phyloP scores from a whole-genome alignment of 2,329 filamentous ascomycete genomes.

The Pestalotiopsis sp. region DNA sequence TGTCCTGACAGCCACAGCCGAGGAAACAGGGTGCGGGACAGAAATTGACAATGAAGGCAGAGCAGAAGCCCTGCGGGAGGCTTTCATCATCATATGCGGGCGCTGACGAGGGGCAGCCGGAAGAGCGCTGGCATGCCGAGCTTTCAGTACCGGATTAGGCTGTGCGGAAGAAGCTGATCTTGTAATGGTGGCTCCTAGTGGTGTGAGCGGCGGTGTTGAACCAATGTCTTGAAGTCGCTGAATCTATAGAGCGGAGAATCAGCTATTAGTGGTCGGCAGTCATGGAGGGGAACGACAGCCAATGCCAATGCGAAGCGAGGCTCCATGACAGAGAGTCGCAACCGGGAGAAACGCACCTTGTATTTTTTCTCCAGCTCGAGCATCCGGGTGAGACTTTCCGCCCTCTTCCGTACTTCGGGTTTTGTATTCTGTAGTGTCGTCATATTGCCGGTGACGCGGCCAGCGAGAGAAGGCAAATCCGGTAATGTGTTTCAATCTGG shows the following conservation, averaged over 20 bases:
- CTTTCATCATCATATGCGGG: constrained; percentile 34
- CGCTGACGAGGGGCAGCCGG: constrained; percentile 35
- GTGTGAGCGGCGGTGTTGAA: constrained; percentile 26
- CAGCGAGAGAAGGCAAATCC: not conserved
- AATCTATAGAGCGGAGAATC: constrained; percentile 36
- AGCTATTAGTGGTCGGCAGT: constrained; percentile 29
- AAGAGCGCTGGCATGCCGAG: constrained; percentile 34
- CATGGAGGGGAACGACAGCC: constrained; percentile 21
- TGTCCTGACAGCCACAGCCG: constrained; percentile 21
- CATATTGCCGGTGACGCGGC: constrained; percentile 28
- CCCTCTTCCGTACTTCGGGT: constrained; percentile 33
- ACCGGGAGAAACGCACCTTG: constrained; percentile 50
- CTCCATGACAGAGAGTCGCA: constrained; percentile 24
- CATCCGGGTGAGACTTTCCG: constrained; percentile 60
- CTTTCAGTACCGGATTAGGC: constrained; percentile 30
- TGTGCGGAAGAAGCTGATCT: constrained; percentile 26
- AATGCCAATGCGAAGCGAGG: constrained; percentile 1
- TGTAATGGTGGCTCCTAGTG: constrained; percentile 32
- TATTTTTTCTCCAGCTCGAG: constrained; percentile 60
- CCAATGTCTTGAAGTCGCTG: constrained; percentile 37
- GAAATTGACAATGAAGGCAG: constrained; percentile 36
- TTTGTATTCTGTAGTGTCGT: constrained; percentile 30
- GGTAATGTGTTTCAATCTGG: constrained; percentile 15
- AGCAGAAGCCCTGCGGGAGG: constrained; percentile 31
- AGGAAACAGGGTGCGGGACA: constrained; percentile 29